Percentiles rank a stretch among this genome's conserved stretches.
These are phyloP conservation scores for Yamadazyma kanchanaburiensis DNA, from an alignment of 1,139 yeast species.

Conservation along the genomic window DNA sequence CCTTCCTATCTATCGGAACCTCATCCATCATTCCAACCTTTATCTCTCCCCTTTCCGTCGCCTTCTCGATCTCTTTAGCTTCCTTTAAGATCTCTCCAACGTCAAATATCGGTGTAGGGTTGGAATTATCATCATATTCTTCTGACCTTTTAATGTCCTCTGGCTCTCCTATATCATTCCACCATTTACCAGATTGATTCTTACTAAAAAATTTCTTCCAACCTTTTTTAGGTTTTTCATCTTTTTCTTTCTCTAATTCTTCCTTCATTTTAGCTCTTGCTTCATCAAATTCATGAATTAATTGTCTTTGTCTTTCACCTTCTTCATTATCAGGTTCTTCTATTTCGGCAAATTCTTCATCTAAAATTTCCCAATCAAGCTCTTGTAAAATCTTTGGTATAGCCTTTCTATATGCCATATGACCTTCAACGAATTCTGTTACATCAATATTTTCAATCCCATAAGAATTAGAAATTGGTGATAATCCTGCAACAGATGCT, in stretches of 20 bases:
- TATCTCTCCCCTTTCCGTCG: neutral
- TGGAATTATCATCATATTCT: conserved; percentile 17
- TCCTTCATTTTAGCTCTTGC: conserved; percentile 62
- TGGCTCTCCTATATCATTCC: conserved; percentile 62
- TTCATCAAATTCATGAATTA: conserved; percentile 80
- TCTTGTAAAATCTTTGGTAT: conserved; percentile 75
- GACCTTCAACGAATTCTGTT: conserved; percentile 86
- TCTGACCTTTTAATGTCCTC: conserved; percentile 10
- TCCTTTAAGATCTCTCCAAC: conserved; percentile 44
- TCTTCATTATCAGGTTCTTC: conserved; percentile 95
- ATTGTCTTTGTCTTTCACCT: conserved; percentile 74
- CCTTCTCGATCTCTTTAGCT: conserved; percentile 40
- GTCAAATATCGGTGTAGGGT: conserved; percentile 34
- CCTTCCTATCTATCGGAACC: neutral
- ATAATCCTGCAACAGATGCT: conserved; percentile 84
- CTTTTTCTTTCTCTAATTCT: conserved; percentile 26
- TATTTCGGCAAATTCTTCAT: conserved; percentile 92
- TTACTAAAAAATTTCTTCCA: conserved; percentile 74
- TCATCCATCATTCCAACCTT: neutral
- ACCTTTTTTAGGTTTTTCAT: conserved; percentile 24
- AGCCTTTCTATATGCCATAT: conserved; percentile 92
- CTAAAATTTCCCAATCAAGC: conserved; percentile 76
- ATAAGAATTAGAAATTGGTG: conserved; percentile 61
- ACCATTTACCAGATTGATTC: conserved; percentile 81
- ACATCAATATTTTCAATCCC: conserved; percentile 85